Conservation (phyloP, 2,329 filamentous ascomycete species). For the Salinomyces thailandicus region DNA sequence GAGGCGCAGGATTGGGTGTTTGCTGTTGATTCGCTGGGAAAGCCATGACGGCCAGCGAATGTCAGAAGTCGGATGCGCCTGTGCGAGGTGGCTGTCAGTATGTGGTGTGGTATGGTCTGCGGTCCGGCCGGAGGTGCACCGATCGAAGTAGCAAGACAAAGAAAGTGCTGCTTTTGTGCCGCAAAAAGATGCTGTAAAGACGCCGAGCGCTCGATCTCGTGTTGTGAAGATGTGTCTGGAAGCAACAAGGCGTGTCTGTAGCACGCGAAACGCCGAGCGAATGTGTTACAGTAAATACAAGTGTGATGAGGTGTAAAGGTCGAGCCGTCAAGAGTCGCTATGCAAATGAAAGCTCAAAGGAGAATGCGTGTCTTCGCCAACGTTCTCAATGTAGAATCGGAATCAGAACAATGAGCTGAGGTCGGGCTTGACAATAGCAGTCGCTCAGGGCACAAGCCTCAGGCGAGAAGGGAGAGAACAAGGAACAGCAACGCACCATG, state of each 20-base stretch:
- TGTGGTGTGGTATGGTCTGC: slow-evolving; percentile 3
- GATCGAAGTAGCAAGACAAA: slow-evolving; percentile 1
- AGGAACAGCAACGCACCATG: slow-evolving; percentile 19
- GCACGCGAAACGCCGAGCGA: no score
- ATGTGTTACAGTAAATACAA: not conserved
- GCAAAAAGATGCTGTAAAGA: no score
- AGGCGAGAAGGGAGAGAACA: slow-evolving; percentile 2
- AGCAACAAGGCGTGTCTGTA: no score
- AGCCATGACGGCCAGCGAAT: slow-evolving; percentile 31
- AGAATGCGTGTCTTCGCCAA: slow-evolving; percentile 14
- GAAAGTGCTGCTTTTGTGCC: not conserved
- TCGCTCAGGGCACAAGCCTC: no score
- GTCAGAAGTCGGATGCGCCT: slow-evolving; percentile 21
- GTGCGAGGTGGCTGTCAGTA: slow-evolving; percentile 7
- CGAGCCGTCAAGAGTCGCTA: not conserved
- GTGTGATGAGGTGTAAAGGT: no score
- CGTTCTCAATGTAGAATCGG: slow-evolving; percentile 1
- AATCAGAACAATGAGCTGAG: slow-evolving; percentile 9
- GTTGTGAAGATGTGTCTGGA: no score
- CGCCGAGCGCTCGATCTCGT: not conserved
- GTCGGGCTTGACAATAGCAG: slow-evolving; percentile 21
- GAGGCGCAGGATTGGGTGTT: slow-evolving; percentile 44
- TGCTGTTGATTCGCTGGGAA: slow-evolving; percentile 44
- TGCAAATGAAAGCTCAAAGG: slow-evolving; percentile 8
- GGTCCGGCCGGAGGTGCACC: slow-evolving; percentile 6